Evolutionary conservation across 495 filamentous ascomycete species (phyloP).

Genomic region (Xylaria longipes): DNA sequence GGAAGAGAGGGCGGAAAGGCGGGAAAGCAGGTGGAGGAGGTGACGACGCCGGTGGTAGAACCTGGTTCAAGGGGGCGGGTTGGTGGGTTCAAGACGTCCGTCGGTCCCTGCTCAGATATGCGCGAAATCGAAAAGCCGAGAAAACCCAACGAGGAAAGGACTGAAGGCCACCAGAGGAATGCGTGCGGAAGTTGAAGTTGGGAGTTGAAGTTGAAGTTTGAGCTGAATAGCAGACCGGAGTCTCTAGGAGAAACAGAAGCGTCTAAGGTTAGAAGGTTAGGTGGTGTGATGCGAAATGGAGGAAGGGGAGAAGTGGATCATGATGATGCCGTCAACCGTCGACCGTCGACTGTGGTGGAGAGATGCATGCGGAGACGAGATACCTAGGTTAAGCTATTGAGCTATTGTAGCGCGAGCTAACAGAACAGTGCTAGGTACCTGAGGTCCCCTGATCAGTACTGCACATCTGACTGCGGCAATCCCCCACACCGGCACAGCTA

Average conservation of each 20-base stretch:
- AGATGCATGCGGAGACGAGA: conserved; percentile 8
- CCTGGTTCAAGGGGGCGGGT: neutral
- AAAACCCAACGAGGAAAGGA: neutral
- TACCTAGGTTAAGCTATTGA: no score
- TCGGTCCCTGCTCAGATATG: neutral
- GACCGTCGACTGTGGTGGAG: conserved; percentile 6
- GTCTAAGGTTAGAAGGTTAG: conserved; percentile 5
- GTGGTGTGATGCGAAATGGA: conserved; percentile 22
- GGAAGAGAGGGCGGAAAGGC: neutral
- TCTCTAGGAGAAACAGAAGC: conserved; percentile 3
- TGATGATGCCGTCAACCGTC: conserved; percentile 21
- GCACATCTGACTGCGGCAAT: no score
- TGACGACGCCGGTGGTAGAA: conserved; percentile 9
- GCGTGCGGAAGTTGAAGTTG: neutral
- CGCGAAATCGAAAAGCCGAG: neutral
- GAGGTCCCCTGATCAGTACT: neutral
- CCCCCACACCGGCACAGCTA: conserved; percentile 2
- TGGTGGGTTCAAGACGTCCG: conserved; percentile 2
- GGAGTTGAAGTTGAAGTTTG: neutral
- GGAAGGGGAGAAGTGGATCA: conserved; percentile 26
- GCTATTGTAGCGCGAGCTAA: neutral
- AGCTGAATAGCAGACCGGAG: neutral
- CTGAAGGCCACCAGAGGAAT: neutral
- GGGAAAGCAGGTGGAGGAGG: conserved; percentile 1
- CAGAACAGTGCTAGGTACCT: neutral